Evolutionary conservation across 2,329 filamentous ascomycete species (phyloP), one percentile per base, ranked within the genome.

Genomic region (Fusarium citri): DNA sequence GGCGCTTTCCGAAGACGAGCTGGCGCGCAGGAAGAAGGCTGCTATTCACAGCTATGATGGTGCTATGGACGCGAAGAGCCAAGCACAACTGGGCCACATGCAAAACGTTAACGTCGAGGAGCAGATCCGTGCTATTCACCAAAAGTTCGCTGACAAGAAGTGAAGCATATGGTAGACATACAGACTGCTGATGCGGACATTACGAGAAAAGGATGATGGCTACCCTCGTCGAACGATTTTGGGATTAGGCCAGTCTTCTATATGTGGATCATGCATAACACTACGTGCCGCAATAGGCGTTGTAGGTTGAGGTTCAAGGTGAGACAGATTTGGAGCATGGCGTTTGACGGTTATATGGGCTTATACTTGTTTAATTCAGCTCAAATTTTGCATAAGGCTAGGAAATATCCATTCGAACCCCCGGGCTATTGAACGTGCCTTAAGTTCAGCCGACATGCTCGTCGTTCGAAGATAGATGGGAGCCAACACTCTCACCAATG

Each of bases 31-130:
- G 75, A 97, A 97, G 84, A 90, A 90, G 76, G 88, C 91, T 18
- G 92, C 92, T 31, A 75, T 81, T 12, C 83, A 83, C 60, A 88
- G 87, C 57, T 91, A 91, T 75, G 91, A 93, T 76, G 91, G 88
- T 37, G 87, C 86, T 69, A 85, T 86, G 22, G 88, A 92, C 57
- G 85, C 84, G 64, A 87, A 89, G 72, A 87, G 76, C 65, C 82
- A 83, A 66, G 80, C 82, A 5, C 84, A 86, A 41, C 87, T 83
- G 77, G 86, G 77, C 68, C 87, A 89, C 73, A 85, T 91, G 81
- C 88, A 90, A 76, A 87, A 83, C 56, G 88, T 92, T 79, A 95
- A 94, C 76, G 90, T 97, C 40, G 92, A 96, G 77, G 94, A 97
- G 78, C 94, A 97, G 82, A 93, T 97, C 68, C 86, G 91, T 16